Percentiles rank a stretch among this genome's conserved stretches.
Conservation (phyloP, 176 grass and related monocot genomes). For the Coix lacrymajobi region DNA sequence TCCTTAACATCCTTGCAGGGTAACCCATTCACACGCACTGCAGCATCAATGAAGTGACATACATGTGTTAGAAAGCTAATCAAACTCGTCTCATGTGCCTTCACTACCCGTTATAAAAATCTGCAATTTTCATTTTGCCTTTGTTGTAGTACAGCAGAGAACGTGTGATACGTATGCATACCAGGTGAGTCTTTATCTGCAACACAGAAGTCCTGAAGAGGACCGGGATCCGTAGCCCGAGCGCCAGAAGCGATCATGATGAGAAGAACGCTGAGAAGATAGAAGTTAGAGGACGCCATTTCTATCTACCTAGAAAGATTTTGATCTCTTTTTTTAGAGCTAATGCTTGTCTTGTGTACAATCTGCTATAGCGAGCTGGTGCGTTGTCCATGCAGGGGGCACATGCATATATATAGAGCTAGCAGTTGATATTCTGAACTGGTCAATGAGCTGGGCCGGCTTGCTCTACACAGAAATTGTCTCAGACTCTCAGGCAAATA, state of each 20-base stretch:
- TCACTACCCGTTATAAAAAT: not conserved
- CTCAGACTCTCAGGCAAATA: not conserved
- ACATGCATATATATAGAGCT: conserved; percentile 1
- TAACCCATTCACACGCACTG: conserved; percentile 26
- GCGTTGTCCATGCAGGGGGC: not conserved
- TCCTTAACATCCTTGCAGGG: conserved; percentile 14
- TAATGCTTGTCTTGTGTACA: not conserved
- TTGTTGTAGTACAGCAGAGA: not conserved
- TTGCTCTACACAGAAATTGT: not conserved
- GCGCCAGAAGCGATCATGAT: not conserved
- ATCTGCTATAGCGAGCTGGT: not conserved
- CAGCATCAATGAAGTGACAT: not conserved
- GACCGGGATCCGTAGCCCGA: not conserved
- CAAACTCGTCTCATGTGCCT: not conserved
- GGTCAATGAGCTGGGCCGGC: not conserved
- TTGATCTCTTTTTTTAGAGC: not conserved
- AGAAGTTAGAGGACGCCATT: not conserved
- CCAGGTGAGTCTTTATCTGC: not conserved
- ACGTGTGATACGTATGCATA: not conserved
- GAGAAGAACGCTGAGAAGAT: not conserved
- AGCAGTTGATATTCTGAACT: not conserved
- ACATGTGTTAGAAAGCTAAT: not conserved
- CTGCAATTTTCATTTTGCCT: not conserved
- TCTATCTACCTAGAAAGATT: not conserved
- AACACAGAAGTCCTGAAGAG: conserved; percentile 1